Evolutionary conservation across 768 basidiomycete species (phyloP).

Genomic region (Russula vinacea): DNA sequence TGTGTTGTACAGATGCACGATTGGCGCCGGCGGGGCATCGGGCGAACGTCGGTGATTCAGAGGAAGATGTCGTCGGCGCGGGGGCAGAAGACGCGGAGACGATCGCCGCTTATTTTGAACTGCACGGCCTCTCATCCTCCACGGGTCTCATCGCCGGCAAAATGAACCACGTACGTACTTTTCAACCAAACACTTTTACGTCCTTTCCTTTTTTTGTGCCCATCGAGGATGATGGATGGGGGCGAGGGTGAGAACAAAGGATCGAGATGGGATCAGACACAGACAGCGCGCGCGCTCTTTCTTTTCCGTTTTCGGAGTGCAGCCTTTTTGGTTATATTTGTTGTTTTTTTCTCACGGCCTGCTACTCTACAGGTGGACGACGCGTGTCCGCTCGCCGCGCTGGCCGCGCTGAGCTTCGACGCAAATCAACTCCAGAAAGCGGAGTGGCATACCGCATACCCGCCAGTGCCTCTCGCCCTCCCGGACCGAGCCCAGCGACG

Average conservation of each 20-base stretch:
- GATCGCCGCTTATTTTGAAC: constrained; percentile 27
- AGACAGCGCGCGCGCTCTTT: not conserved
- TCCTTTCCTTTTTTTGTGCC: not conserved
- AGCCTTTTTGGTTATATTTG: not conserved
- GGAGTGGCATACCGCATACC: constrained; percentile 17
- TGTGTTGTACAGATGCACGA: constrained; percentile 17
- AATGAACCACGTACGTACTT: constrained; percentile 23
- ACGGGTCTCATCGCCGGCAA: constrained; percentile 15
- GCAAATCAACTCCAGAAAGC: constrained; percentile 16
- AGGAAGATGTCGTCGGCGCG: not conserved
- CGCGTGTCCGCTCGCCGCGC: constrained; percentile 21
- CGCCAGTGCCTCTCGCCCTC: not conserved
- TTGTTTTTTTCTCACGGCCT: not conserved
- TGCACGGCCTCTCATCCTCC: constrained; percentile 13
- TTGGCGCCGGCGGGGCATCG: constrained; percentile 16
- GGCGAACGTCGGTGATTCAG: not conserved
- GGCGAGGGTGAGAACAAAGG: not conserved
- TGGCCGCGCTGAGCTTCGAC: constrained; percentile 25
- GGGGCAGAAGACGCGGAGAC: constrained; percentile 17
- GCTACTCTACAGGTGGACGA: constrained; percentile 27
- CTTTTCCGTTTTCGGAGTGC: not conserved
- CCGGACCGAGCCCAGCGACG: constrained; percentile 4
- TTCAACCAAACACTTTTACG: not conserved
- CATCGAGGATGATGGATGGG: not conserved
- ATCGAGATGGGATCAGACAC: not conserved